phyloP scores from a whole-genome alignment of 1,284 basidiomycete species.

The Ustilago crameri region DNA sequence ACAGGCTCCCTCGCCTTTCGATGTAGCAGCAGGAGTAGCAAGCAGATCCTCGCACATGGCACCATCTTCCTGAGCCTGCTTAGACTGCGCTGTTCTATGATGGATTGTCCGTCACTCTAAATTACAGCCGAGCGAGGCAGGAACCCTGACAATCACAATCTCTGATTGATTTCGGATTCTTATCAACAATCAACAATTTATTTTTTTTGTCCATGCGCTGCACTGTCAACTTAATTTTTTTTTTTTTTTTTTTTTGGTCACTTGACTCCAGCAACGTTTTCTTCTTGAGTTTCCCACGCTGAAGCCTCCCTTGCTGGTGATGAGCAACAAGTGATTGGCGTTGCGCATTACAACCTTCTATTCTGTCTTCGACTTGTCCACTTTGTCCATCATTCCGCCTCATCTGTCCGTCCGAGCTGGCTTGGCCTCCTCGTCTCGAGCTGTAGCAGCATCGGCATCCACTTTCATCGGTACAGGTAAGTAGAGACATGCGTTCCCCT shows the following conservation, averaged over 20 bases:
- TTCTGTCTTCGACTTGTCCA: background rate
- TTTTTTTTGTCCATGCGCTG: background rate
- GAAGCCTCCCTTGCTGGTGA: background rate
- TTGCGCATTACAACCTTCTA: background rate
- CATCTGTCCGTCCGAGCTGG: conserved; percentile 20
- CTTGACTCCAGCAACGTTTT: background rate
- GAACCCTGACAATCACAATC: too few species aligned
- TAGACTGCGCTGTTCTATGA: too few species aligned
- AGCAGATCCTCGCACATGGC: too few species aligned
- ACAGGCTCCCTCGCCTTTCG: too few species aligned
- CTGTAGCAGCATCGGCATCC: conserved; percentile 24
- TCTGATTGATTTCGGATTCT: too few species aligned
- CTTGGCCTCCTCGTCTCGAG: conserved; percentile 36
- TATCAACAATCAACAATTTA: background rate
- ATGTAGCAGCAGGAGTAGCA: too few species aligned
- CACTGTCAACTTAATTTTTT: background rate
- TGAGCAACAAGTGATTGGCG: conserved; percentile 1
- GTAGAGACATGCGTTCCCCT: conserved; percentile 7
- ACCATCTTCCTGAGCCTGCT: too few species aligned
- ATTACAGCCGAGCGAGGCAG: too few species aligned
- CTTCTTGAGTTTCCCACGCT: conserved; percentile 12
- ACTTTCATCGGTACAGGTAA: conserved; percentile 28
- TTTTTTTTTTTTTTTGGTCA: conserved; percentile 3
- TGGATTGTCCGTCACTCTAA: too few species aligned
- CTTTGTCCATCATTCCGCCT: conserved; percentile 36